phyloP scores from a whole-genome alignment of 371 early-diverging fungal genomes.

The Rhizomucor miehei region DNA sequence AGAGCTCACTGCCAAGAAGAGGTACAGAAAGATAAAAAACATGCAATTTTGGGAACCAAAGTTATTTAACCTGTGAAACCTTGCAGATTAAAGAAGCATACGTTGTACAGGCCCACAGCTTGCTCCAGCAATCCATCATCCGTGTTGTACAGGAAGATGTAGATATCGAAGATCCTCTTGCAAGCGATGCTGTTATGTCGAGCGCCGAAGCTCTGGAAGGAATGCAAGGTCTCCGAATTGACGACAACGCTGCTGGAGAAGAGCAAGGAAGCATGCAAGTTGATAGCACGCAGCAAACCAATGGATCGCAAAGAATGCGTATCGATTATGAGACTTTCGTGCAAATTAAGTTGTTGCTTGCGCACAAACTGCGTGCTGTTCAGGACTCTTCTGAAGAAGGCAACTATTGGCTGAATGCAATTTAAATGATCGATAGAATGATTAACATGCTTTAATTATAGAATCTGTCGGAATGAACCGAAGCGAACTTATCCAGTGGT shows the following conservation, averaged over 20 bases:
- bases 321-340: slow-evolving; percentile 82
- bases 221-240: slow-evolving; percentile 13
- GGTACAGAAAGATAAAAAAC: slow-evolving; percentile 44
- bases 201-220: slow-evolving; percentile 41
- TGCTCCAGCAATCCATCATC: slow-evolving; percentile 92
- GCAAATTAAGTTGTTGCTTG: slow-evolving; percentile 69
- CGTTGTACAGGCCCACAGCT: slow-evolving; percentile 90
- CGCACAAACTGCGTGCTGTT: slow-evolving; percentile 57
- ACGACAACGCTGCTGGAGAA: slow-evolving; percentile 8
- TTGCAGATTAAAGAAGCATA: slow-evolving; percentile 66
- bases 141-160: slow-evolving; percentile 91
- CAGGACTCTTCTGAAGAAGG: slow-evolving; percentile 23
- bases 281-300: slow-evolving; percentile 10
- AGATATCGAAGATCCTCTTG: slow-evolving; percentile 52
- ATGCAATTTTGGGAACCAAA: neutral
- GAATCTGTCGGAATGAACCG: slow-evolving; percentile 58
- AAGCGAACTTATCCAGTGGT: slow-evolving; percentile 80
- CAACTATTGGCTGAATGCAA: neutral
- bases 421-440: neutral
- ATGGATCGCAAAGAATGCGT: slow-evolving; percentile 27
- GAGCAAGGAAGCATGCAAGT: slow-evolving; percentile 30
- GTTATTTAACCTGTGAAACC: neutral
- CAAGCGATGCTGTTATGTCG: slow-evolving; percentile 26
- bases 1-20: slow-evolving; percentile 81
- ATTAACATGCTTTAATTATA: slow-evolving; percentile 4